Base-by-base conservation (phyloP, 495 filamentous ascomycete species). In the Ramalina peruviana region DNA sequence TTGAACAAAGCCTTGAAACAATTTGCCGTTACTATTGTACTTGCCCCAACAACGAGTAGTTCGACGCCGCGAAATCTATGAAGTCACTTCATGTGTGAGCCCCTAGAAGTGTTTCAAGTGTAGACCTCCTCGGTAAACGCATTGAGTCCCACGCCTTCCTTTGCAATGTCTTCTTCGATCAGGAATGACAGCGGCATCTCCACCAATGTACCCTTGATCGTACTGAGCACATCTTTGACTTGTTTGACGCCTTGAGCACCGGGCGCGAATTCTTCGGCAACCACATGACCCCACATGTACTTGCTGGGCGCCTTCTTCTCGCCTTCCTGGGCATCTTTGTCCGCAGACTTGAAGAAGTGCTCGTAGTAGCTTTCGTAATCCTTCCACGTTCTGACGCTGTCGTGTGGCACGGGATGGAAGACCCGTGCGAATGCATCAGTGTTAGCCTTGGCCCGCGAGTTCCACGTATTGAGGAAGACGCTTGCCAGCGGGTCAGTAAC, bases 111-210 rank as follows among this genome's bases (percentile, higher is more conserved):
- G 6, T 23, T 46, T 64, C 55, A 94, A 12, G 88, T 94, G 63
- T 93, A 94, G 40, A 94, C 67, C 54, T 82, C 82, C 63, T 87
- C 80, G 17, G 88, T 94, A 57, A 93, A 68, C 9, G 74, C 75
- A 69, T 94, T 92, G 66, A 93, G 64, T 40, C 74, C 73, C 60
- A 94, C 48, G 4, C 90, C 90, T 54, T 87, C 78, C 72, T 89
- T 80, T 4, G 89, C 90, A 61, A 97, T 76, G 67, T 95, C 88
- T 63, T 86, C 78, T 23, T 87, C 85, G 57, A 81, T 81, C 62
- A 97, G 65, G 65, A 97, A 97, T 54, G 85, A 71, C 57, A 97
- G 67, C 45, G 89, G 87, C 90, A 95, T 95, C 71, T 94, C 84
- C 20, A 95, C 88, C 40, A 95, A 60, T 13, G 77, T 86, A 0